Evolutionary conservation across 1,139 yeast genomes (phyloP).

Genomic region (Geotrichum aggregatum): DNA sequence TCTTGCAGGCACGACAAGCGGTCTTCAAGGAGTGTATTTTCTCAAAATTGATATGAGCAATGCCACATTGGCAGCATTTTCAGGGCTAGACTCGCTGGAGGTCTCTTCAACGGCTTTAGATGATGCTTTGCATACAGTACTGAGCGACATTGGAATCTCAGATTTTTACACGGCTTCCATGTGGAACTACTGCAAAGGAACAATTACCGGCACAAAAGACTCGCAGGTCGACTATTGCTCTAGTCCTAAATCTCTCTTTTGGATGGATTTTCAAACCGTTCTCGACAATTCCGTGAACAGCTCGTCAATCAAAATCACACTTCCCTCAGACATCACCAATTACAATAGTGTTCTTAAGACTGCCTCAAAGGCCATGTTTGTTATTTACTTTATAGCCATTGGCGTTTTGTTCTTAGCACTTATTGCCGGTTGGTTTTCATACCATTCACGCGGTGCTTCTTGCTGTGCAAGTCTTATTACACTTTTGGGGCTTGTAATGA

Average conservation of each 20-base stretch:
- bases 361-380: conserved; percentile 47
- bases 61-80: conserved; percentile 25
- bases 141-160: conserved; percentile 48
- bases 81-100: conserved; percentile 24
- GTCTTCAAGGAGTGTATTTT: conserved; percentile 39
- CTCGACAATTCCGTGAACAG: conserved; percentile 44
- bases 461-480: conserved; percentile 37
- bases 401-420: conserved; percentile 42
- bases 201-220: conserved; percentile 29
- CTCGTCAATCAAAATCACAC: conserved; percentile 27
- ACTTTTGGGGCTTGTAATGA: conserved; percentile 24
- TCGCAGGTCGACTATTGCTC: conserved; percentile 39
- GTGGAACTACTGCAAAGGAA: conserved; percentile 74
- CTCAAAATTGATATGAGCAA: conserved; percentile 43
- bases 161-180: conserved; percentile 60
- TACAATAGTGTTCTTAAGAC: conserved; percentile 39
- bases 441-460: conserved; percentile 39
- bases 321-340: conserved; percentile 25
- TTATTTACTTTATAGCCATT: conserved; percentile 46
- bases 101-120: conserved; percentile 19
- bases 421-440: conserved; percentile 42
- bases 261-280: conserved; percentile 56
- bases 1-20: conserved; percentile 36
- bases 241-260: conserved; percentile 48
- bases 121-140: conserved; percentile 21